Percentiles rank a stretch among this genome's conserved stretches.
phyloP scores from a whole-genome alignment of 257 asterid genomes.

The Solanum bulbocastanum region DNA sequence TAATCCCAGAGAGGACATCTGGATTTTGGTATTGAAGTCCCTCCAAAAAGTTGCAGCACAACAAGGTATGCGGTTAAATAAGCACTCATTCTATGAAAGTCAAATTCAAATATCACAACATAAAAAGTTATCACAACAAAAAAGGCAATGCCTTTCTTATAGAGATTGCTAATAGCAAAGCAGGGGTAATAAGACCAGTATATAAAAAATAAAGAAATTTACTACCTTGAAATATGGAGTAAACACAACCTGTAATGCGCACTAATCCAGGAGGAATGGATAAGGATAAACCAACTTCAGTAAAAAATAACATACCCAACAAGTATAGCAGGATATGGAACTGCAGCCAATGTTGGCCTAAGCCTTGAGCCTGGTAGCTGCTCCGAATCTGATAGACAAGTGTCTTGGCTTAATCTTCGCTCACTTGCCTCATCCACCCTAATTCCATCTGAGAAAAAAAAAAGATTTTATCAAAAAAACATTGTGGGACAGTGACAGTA shows the following conservation, averaged over 20 bases:
- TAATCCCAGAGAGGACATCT: neutral
- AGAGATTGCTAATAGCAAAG: neutral
- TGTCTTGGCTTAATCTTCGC: conserved; percentile 30
- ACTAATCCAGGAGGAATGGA: neutral
- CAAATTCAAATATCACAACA: neutral
- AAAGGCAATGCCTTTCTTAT: neutral
- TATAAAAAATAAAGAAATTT: neutral
- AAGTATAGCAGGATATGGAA: conserved; percentile 95
- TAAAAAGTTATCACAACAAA: neutral
- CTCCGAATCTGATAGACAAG: conserved; percentile 52
- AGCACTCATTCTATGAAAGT: neutral
- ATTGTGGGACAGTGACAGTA: neutral
- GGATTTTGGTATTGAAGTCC: neutral
- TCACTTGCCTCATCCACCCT: conserved; percentile 61
- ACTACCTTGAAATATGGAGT: neutral
- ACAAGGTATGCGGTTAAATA: neutral
- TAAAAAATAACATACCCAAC: conserved; percentile 64
- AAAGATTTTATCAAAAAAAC: neutral
- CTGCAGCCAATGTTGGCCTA: conserved; percentile 73
- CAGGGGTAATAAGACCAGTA: neutral
- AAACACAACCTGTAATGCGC: neutral
- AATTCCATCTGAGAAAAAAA: conserved; percentile 47
- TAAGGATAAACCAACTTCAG: neutral
- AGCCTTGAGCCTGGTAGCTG: conserved; percentile 61
- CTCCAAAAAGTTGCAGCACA: neutral